Conservation (phyloP, 2,329 filamentous ascomycete species). For the Fusarium sp. region DNA sequence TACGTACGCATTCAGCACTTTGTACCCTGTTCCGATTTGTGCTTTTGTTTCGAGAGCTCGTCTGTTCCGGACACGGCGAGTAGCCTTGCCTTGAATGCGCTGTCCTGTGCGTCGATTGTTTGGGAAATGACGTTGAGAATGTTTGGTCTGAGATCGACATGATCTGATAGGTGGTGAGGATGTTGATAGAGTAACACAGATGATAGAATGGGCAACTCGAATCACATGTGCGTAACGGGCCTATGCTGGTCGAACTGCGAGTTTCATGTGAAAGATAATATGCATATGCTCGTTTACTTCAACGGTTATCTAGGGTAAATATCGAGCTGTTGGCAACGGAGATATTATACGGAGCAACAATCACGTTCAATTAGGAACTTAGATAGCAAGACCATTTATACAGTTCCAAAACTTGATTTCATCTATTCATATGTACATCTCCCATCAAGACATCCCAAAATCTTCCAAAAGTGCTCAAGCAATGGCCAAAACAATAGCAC, state of each 20-base stretch:
- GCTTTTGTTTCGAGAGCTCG: constrained; percentile 4
- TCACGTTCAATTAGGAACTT: constrained; percentile 4
- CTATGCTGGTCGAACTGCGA: neutral
- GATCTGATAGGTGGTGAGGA: neutral
- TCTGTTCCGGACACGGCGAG: constrained; percentile 6
- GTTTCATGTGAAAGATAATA: neutral
- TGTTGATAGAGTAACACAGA: neutral
- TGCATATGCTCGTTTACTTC: neutral
- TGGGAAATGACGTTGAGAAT: constrained; percentile 8
- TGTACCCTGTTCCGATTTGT: constrained; percentile 7
- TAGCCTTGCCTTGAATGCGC: neutral
- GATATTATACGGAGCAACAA: neutral
- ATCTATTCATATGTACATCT: constrained; percentile 15
- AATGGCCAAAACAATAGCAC: constrained; percentile 8
- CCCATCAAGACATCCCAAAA: constrained; percentile 9
- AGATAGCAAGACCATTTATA: constrained; percentile 13
- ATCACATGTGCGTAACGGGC: neutral
- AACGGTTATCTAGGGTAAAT: neutral
- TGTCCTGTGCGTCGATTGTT: constrained; percentile 5
- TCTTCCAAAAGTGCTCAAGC: constrained; percentile 24
- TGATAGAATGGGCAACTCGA: neutral
- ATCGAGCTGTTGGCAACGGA: neutral
- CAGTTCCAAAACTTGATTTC: constrained; percentile 16
- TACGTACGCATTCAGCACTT: constrained; percentile 12
- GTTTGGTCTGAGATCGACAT: constrained; percentile 7